Base-by-base conservation (phyloP, 2,329 filamentous ascomycete genomes). In the Pestalotiopsis sp. region DNA sequence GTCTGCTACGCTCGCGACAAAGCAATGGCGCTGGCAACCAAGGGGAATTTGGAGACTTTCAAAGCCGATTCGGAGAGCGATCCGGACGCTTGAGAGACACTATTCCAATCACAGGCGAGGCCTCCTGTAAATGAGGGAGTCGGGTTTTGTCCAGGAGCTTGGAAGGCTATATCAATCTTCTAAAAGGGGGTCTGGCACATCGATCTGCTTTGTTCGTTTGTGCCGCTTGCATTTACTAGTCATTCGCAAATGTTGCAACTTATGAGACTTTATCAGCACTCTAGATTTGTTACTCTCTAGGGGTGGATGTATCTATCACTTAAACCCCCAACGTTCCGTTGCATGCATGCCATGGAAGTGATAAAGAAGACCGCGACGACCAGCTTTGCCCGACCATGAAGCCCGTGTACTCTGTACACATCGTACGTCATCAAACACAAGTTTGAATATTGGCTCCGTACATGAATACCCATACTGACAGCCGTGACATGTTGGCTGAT, bases 1-100 rank as follows among this genome's bases (percentile, higher is more conserved):
- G 70, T 78, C 27, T 79, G 77, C 49, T 79, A 76, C 76, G 77
- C 77, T 17, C 75, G 77, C 45, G 77, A 79, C 63, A 66, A 70
- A 68, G 72, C 74, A 12, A 69, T 71, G 60, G 60, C 17, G n/a
- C 64, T 25, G 31, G 64, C 62, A 7, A 14, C n/a, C 12, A 49
- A 52, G 52, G 62, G 67, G 64, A 61, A 61, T 23, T 49, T 64
- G 12, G 17, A 68, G 14, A 12, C 45, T 17, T 14, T 52, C 45
- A 2, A 36, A 41, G 14, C 5, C 11, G 41, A 56, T 23, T n/a
- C 57, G 25, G 62, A 45, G 14, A 71, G 69, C 31, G 70, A 71
- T 36, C 70, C 69, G 11, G 70, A 71, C 61, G 70, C 60, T 36
- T 71, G 63, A 70, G 60, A 23, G 56, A n/a, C n/a, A 17, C 23